Evolutionary conservation across 345 rosid species (phyloP).

Genomic region (Salix purpurea): DNA sequence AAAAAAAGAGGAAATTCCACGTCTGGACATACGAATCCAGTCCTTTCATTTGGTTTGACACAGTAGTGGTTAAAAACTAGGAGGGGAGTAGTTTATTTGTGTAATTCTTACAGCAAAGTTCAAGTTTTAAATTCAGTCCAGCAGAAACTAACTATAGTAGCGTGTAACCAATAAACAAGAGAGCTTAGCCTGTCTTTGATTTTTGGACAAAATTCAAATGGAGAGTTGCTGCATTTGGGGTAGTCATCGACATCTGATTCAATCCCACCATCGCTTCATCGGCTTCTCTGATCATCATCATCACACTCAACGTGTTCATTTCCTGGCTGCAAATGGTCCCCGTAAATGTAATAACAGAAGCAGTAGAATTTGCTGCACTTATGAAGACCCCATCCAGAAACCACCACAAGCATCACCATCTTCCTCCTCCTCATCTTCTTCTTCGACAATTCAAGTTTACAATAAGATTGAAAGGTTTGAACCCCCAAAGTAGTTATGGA

Average conservation of each 20-base stretch:
- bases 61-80: background rate
- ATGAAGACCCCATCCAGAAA: slow-evolving; percentile 30
- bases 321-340: background rate
- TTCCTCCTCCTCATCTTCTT: slow-evolving; percentile 2
- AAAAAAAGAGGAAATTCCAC: background rate
- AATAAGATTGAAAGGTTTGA: slow-evolving; percentile 81
- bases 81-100: background rate
- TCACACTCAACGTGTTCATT: slow-evolving; percentile 3
- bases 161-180: background rate
- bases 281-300: background rate
- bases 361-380: slow-evolving; percentile 33
- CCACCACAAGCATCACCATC: slow-evolving; percentile 26
- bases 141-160: background rate
- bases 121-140: background rate
- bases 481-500: background rate
- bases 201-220: slow-evolving; percentile 7
- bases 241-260: background rate
- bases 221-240: slow-evolving; percentile 18
- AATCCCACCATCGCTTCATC: background rate
- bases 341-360: background rate
- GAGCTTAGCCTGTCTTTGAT: background rate
- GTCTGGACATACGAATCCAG: background rate
- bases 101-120: background rate
- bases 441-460: slow-evolving; percentile 66
- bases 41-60: background rate